Evolutionary conservation across 2,329 filamentous ascomycete species (phyloP), one percentile per base, ranked within the genome.

Genomic region (Claviceps spartinae): DNA sequence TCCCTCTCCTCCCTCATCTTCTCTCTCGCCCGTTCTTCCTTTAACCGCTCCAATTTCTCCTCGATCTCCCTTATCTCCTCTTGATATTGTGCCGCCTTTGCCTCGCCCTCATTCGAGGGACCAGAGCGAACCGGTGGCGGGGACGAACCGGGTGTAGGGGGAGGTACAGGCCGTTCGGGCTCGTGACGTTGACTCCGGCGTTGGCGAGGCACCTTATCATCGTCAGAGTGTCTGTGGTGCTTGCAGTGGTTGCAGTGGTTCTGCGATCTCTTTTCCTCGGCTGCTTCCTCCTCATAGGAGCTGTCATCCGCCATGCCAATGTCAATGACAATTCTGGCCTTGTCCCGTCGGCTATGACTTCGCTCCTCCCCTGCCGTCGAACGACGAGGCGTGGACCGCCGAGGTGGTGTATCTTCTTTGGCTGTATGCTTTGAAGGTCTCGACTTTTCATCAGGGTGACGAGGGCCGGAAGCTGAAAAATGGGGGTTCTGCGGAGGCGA

Each of bases 241-340:
- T 67, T 70, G 9, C 65, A 56, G 43, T 68, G 67, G 58, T 70
- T 69, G n/a, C 59, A 61, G 48, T 60, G 58, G 20, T 30, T 9
- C 2, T 4, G 1, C 3, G 3, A 11, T 34, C 9, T 34, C 8
- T 11, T 34, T 3, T 11, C 3, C 30, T 34, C 30, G 30, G 30
- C 30, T 34, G 9, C 1, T 11, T 34, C 2, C 30, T 34, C 30
- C 30, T 34, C 30, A 34, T 11, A 11, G 30, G 30, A 34, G 30
- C 30, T 34, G 30, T 34, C 30, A 4, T 34, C 30, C 30, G 30
- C 8, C 30, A 34, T 4, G 38, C 66, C 57, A 11, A 71, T 61
- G 54, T 72, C 67, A 14, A 73, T 66, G 47, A 66, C 30, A 3
- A 34, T 34, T 4, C 30, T 34, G 3, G 14, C 22, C 6, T 14